phyloP scores from a whole-genome alignment of 2,329 filamentous ascomycete species.

The Cordyceps cicadae region DNA sequence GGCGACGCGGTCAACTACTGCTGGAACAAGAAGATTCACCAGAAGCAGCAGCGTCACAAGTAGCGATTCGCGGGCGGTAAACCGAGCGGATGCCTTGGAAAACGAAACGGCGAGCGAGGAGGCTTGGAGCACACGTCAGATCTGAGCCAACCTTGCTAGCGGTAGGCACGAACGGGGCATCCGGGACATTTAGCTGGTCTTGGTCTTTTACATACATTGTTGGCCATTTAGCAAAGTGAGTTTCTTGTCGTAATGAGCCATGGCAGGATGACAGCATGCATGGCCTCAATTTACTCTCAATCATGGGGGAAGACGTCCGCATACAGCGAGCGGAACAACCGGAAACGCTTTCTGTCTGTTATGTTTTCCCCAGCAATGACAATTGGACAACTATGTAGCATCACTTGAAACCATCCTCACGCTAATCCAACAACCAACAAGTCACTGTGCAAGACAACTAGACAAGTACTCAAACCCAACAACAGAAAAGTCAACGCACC shows the following conservation, averaged over 20 bases:
- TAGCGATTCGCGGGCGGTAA: neutral
- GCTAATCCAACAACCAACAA: no score
- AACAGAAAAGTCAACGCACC: neutral
- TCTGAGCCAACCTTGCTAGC: neutral
- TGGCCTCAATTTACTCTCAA: neutral
- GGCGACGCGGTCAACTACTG: constrained; percentile 39
- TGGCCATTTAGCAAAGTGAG: neutral
- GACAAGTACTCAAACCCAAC: neutral
- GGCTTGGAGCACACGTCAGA: neutral
- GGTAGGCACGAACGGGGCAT: neutral
- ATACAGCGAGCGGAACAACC: neutral
- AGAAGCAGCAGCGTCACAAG: constrained; percentile 21
- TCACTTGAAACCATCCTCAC: neutral
- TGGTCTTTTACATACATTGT: neutral
- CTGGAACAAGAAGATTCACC: constrained; percentile 38
- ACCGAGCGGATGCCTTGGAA: neutral
- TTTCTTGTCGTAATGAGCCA: neutral
- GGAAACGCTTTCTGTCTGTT: neutral
- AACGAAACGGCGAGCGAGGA: neutral
- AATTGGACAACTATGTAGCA: neutral
- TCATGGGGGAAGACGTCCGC: neutral
- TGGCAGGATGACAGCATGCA: neutral
- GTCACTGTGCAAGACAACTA: no score
- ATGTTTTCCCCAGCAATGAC: neutral
- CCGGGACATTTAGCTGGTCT: neutral